Evolutionary conservation across 2,329 filamentous ascomycete genomes (phyloP), one percentile per base, ranked within the genome.

Genomic region (Colletotrichum nymphaeae): DNA sequence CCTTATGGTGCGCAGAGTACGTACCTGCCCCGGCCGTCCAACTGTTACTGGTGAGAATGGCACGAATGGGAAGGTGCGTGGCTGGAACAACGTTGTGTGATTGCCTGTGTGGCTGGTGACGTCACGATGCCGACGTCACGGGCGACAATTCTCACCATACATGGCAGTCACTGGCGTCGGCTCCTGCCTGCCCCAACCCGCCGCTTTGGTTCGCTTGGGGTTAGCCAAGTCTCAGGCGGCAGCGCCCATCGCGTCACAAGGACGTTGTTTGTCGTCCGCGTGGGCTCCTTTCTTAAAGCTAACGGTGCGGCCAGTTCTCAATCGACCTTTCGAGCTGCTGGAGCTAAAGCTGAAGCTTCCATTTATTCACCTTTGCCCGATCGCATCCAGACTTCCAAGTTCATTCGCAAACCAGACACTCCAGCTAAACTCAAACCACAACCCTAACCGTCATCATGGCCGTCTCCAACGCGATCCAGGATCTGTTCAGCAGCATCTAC

Each of bases 401-500:
- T 19, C 11, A 49, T 1, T 26, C 56, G 9, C n/a, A 12, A 2
- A 37, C n/a, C 7, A 32, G 30, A 24, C 30, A 35, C 2, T 16
- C 5, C 19, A n/a, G n/a, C 35, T 8, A 55, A 4, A 19, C 6
- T 8, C 46, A 14, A 55, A 9, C 24, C 32, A 52, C 30, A 24
- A 30, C 14, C n/a, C 5, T 11, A 57, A 49, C 12, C 42, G 22
- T 59, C 74, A 81, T 65, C 67, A 82, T 83, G 81, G 78, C 82
- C 56, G 72, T 85, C 77, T 79, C 79, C 26, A 76, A 78, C 57
- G 84, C 83, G 35, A 74, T 85, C 64, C 76, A 77, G 57, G 81
- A 84, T 75, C 78, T 85, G 62, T 77, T 85, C 78, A 83, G 80
- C 76, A 84, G 82, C 77, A 78, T 85, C 77, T 84, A 82, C 72